Evolutionary conservation across 1,284 basidiomycete genomes (phyloP), one percentile per base, ranked within the genome.

Genomic region (Pseudozyma sp.): DNA sequence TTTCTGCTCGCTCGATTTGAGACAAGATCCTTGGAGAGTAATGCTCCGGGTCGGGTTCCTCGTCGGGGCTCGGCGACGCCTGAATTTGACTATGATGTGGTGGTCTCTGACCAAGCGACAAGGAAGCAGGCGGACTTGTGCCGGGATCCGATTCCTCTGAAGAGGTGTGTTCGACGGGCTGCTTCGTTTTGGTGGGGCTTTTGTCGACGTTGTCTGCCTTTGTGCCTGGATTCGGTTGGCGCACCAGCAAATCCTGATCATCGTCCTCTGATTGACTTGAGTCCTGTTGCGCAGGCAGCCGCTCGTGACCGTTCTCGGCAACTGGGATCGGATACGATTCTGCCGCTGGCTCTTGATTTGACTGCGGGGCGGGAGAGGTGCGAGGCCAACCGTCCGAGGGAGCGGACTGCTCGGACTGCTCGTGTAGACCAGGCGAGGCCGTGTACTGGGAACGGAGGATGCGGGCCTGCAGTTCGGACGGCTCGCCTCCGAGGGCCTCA

Each of bases 11-110:
- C 17, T 48, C 24, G 5, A 69, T 43, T 10, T 60, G 24, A 13
- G 14, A 47, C 19, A 69, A 35, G 9, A 69, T 60, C 2, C 6
- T 45, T 8, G 52, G 43, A 30, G 53, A 56, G 13, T 44, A 69
- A 1, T 59, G 37, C 30, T 67, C 50, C 4, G 72, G 72, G 46
- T 75, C 72, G 0, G 67, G 64, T 33, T 75, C 72, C 17, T 75
- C 72, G 7, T 64, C 59, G 9, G 54, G 37, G 9, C 62, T 37
- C 1, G 62, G 48, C 1, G 67, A 46, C 11, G 11, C 31, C 17
- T 7, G 30, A 42, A 10, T 42, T 10, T 10, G 10, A 19, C 5
- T 9, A 17, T 24, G 4, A 33, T 46, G 9, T 10, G 58, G 37
- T 24, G 30, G n/a, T 1, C 34, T 51, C 31, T 62, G 24, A 3